Evolutionary conservation across 176 grass and related monocot species (phyloP).

Genomic region (Phyllostachys edulis): DNA sequence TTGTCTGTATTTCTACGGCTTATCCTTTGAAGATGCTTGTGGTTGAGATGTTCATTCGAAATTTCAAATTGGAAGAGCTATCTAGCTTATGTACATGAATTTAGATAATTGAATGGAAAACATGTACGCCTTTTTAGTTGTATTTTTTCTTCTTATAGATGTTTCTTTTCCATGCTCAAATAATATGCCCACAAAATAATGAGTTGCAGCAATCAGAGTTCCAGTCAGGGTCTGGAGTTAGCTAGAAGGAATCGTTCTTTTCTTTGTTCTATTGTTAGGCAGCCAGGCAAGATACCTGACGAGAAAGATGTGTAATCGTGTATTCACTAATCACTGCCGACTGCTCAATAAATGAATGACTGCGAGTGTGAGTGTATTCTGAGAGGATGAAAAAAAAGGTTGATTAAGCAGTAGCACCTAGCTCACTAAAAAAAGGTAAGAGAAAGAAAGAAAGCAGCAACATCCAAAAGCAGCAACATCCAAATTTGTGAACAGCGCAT

Average conservation of each 20-base stretch:
- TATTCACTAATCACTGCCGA: not conserved
- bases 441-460: not conserved
- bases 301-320: not conserved
- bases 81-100: conserved; percentile 3
- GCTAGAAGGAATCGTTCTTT: not conserved
- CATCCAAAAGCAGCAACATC: not conserved
- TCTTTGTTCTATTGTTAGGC: not conserved
- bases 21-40: not conserved
- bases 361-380: not conserved
- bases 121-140: not conserved
- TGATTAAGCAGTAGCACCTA: not conserved
- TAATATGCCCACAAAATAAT: not conserved
- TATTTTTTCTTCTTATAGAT: not conserved
- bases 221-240: not conserved
- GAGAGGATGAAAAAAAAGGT: not conserved
- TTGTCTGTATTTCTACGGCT: not conserved
- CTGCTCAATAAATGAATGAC: not conserved
- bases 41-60: not conserved
- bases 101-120: not conserved
- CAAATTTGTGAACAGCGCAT: not conserved
- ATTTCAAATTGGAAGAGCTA: not conserved
- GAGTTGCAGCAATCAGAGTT: not conserved
- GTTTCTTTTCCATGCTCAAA: not conserved
- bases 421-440: not conserved
- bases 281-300: not conserved